Conservation (phyloP, 202 grass and related monocot species). For the Hordeum pubiflorum region DNA sequence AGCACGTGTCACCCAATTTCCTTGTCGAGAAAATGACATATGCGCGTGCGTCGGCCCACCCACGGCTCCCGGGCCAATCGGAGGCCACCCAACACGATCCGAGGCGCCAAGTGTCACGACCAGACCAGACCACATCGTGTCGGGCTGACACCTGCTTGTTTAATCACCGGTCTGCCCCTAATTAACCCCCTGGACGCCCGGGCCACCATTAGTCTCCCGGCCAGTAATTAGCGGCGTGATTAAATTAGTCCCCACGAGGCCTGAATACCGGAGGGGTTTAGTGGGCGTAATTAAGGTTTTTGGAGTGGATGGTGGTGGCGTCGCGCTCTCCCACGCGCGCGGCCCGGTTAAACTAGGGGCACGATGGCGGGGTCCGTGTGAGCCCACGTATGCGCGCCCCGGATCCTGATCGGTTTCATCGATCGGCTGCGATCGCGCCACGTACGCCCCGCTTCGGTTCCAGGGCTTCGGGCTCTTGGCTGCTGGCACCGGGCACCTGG, state of each 20-base stretch:
- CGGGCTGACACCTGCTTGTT: constrained; percentile 47
- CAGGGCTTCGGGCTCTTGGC: constrained; percentile 1
- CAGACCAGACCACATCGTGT: constrained; percentile 29
- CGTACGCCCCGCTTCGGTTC: background rate
- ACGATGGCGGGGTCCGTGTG: constrained; percentile 8
- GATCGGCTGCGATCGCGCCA: background rate
- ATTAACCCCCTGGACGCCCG: background rate
- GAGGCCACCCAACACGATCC: background rate
- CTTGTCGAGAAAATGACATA: background rate
- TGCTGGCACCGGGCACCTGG: constrained; percentile 6
- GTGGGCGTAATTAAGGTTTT: background rate
- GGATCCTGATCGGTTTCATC: background rate
- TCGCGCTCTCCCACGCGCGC: background rate
- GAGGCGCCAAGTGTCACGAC: constrained; percentile 47
- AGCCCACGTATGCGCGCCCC: constrained; percentile 7
- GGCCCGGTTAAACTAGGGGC: background rate
- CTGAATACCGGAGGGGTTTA: background rate
- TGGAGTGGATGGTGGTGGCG: background rate
- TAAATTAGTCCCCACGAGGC: constrained; percentile 25
- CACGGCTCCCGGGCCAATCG: background rate
- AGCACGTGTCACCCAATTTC: background rate
- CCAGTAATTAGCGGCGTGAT: background rate
- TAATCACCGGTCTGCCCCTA: background rate
- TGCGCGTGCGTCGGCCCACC: background rate
- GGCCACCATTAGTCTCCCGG: background rate